Base-by-base conservation (phyloP, 2,329 filamentous ascomycete genomes). In the Fusarium zealandicum region DNA sequence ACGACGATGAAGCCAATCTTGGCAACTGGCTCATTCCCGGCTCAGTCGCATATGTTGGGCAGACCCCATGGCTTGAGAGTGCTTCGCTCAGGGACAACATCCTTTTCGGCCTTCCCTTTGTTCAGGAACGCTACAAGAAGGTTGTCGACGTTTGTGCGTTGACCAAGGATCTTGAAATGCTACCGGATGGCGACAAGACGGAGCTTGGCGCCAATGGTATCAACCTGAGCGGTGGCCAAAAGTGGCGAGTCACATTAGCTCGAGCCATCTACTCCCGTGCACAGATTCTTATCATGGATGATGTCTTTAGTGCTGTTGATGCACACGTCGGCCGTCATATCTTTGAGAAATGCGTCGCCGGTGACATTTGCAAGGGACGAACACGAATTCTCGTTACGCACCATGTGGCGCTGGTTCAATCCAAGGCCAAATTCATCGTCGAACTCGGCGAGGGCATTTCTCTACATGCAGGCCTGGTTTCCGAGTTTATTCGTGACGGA, bases 41-140 rank as follows among this genome's bases (percentile, higher is more conserved):
- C 3, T 82, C 88, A 2, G 81, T 92, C 40, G 90, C 90, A 0
- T 93, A 87, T 63, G 88, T 93, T 28, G 84, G 88, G 1, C 90
- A 93, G 68, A 91, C 89, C 7, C 90, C 90, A 0, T 95, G 90
- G 90, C 90, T 95, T 41, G 90, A 93, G 68, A 93, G 93, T 64
- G 89, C 88, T 1, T 89, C 85, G 6, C 86, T 96, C 57, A 85
- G 82, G 50, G 86, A 92, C 37, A 96, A 95, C 63, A 89, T 95
- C 43, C 72, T 91, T 0, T 95, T 93, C 57, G 90, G 90, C 0
- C 76, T 93, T 3, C 90, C 90, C 0, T 82, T 81, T 25, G 83
- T 92, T 48, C 76, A 86, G 51, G 76, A 80, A n/a, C 83, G 91
- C 32, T 95, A 93, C 69, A 75, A 79, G 1, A 84, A 86, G 63